phyloP scores from a whole-genome alignment of 2,329 filamentous ascomycete genomes.

The Fusarium ambrosium region DNA sequence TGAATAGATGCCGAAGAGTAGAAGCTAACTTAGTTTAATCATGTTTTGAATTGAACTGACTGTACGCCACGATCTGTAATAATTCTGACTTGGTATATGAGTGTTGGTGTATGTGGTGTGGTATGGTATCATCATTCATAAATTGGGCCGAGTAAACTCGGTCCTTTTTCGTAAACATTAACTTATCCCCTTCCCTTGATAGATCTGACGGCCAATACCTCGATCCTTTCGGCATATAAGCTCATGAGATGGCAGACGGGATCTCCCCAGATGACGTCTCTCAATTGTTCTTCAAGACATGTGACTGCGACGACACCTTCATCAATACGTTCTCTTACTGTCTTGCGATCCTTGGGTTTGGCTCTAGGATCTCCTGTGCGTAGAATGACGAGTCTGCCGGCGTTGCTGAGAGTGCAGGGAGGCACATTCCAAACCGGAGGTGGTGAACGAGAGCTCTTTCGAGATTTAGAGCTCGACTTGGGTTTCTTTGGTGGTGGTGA shows the following conservation, averaged over 20 bases:
- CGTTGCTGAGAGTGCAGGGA: slow-evolving; percentile 75
- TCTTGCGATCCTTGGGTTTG: slow-evolving; percentile 59
- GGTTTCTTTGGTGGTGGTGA: slow-evolving; percentile 64
- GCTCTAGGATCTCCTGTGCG: slow-evolving; percentile 61
- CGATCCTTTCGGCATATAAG: slow-evolving; percentile 79
- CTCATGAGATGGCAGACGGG: slow-evolving; percentile 85
- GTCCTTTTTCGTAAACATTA: slow-evolving; percentile 13
- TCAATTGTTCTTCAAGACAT: slow-evolving; percentile 75
- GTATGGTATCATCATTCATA: slow-evolving; percentile 17
- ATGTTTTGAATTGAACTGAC: neutral
- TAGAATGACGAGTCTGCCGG: slow-evolving; percentile 77
- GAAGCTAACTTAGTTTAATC: slow-evolving; percentile 2
- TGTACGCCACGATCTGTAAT: neutral
- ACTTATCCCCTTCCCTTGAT: slow-evolving; percentile 44
- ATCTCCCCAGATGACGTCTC: slow-evolving; percentile 83
- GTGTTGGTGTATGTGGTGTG: neutral
- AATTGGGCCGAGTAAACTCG: neutral
- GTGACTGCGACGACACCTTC: slow-evolving; percentile 78
- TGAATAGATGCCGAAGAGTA: slow-evolving; percentile 1
- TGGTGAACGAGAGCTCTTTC: slow-evolving; percentile 33
- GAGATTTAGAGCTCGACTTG: slow-evolving; percentile 31
- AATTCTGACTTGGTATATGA: neutral
- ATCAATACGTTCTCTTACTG: slow-evolving; percentile 62
- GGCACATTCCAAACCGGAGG: slow-evolving; percentile 72
- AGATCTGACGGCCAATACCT: slow-evolving; percentile 76